Percentiles rank a stretch among this genome's conserved stretches.
Conservation (phyloP, 2,329 filamentous ascomycete species). For the Aureobasidium sp. region DNA sequence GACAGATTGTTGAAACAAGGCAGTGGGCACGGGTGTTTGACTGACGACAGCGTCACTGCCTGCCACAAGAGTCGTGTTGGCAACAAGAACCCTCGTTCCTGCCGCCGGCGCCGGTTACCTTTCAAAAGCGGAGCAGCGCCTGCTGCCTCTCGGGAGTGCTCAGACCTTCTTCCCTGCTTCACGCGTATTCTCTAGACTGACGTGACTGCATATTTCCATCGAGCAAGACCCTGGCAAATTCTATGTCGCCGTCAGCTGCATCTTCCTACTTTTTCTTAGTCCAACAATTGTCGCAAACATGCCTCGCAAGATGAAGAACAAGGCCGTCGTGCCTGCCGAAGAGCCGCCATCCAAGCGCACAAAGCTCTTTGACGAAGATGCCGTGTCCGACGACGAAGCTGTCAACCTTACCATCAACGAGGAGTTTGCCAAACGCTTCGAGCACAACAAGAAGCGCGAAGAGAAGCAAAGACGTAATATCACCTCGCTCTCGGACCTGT, state of each 20-base stretch:
- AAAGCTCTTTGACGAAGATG: conserved; percentile 24
- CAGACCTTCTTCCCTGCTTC: neutral
- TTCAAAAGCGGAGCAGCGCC: neutral
- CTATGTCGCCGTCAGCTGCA: neutral
- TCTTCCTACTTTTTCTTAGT: neutral
- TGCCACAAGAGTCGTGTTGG: neutral
- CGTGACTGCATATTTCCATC: neutral
- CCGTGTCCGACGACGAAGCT: conserved; percentile 19
- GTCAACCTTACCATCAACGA: conserved; percentile 63
- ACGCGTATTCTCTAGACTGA: neutral
- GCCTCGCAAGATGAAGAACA: conserved; percentile 14
- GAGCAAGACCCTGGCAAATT: conserved; percentile 4
- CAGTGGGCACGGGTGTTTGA: neutral
- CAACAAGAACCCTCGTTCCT: neutral
- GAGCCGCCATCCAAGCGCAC: conserved; percentile 24
- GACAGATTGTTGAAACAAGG: neutral
- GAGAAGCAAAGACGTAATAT: conserved; percentile 62
- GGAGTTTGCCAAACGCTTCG: conserved; percentile 81
- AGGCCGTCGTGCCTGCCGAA: neutral
- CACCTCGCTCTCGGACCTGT: conserved; percentile 10
- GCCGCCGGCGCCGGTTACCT: neutral
- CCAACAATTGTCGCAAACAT: neutral
- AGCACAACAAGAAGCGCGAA: conserved; percentile 95
- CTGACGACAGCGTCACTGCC: neutral
- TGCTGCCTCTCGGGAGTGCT: neutral